Conservation (phyloP, 768 basidiomycete genomes). For the Asterophora parasitica region DNA sequence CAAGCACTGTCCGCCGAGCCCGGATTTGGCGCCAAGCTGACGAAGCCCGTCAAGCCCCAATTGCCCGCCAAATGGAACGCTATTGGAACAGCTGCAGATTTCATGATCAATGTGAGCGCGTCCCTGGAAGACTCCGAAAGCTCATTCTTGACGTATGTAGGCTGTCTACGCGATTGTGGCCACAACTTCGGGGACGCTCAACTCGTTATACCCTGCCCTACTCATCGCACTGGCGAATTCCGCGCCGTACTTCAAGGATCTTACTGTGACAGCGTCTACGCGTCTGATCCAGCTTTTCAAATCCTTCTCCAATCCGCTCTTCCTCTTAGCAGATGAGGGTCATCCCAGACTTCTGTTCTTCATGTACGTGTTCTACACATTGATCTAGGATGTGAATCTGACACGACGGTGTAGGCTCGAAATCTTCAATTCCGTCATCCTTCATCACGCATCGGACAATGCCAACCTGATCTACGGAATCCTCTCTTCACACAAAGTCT, state of each 20-base stretch:
- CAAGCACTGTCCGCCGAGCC: slow-evolving; percentile 87
- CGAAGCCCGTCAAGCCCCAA: slow-evolving; percentile 56
- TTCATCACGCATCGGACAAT: slow-evolving; percentile 76
- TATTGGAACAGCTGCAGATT: slow-evolving; percentile 75
- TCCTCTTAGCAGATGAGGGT: slow-evolving; percentile 90
- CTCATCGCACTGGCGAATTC: slow-evolving; percentile 87
- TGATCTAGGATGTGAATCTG: not conserved
- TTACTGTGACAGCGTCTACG: slow-evolving; percentile 77
- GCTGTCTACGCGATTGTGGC: slow-evolving; percentile 88
- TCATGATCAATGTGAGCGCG: slow-evolving; percentile 72
- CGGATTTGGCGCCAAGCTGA: slow-evolving; percentile 67
- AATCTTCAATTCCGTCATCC: slow-evolving; percentile 81
- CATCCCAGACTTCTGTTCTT: slow-evolving; percentile 92
- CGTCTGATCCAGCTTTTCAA: slow-evolving; percentile 85
- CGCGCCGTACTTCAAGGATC: slow-evolving; percentile 79
- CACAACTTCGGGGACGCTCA: slow-evolving; percentile 76
- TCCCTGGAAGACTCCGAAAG: not conserved
- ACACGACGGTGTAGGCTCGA: slow-evolving; percentile 58
- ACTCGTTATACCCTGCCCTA: slow-evolving; percentile 86
- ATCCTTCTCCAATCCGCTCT: slow-evolving; percentile 86
- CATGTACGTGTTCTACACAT: slow-evolving; percentile 46
- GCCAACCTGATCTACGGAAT: slow-evolving; percentile 86
- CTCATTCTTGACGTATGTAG: slow-evolving; percentile 33
- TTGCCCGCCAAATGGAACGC: slow-evolving; percentile 76
- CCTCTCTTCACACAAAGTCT: slow-evolving; percentile 74